phyloP scores from a whole-genome alignment of 1,139 yeast genomes.

The Wickerhamomyces sp. region DNA sequence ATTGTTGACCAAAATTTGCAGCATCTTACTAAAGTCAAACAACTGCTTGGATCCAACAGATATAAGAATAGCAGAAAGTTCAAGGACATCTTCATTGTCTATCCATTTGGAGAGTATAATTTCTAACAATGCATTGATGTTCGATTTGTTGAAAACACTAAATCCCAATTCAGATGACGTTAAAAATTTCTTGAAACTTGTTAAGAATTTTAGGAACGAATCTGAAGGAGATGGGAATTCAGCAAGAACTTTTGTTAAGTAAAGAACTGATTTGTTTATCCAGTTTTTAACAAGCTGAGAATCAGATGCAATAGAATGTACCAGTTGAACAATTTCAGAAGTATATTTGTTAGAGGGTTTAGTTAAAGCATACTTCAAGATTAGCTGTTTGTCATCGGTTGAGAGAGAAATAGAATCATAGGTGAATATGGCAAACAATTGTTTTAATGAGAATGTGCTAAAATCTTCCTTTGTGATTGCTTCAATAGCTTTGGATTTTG shows the following conservation, averaged over 20 bases:
- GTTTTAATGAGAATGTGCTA: constrained; percentile 10
- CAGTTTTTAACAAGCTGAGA: constrained; percentile 23
- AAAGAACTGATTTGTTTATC: constrained; percentile 46
- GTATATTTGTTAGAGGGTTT: constrained; percentile 26
- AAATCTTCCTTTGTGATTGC: constrained; percentile 16
- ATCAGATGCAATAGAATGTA: constrained; percentile 18
- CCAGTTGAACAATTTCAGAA: constrained; percentile 25
- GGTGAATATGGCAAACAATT: constrained; percentile 16
- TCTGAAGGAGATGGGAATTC: constrained; percentile 37
- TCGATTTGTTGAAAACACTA: constrained; percentile 40
- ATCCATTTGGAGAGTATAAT: constrained; percentile 55
- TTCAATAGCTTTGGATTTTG: constrained; percentile 13
- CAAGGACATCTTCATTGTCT: constrained; percentile 34
- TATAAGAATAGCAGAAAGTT: constrained; percentile 38
- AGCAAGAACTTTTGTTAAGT: constrained; percentile 60
- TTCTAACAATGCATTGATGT: constrained; percentile 66
- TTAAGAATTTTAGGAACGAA: constrained; percentile 32
- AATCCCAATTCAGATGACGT: constrained; percentile 28
- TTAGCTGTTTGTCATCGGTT: constrained; percentile 16
- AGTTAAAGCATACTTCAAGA: constrained; percentile 24
- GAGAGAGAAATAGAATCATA: constrained; percentile 9
- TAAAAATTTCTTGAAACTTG: constrained; percentile 28
- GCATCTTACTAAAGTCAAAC: constrained; percentile 46
- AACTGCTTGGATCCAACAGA: constrained; percentile 33
- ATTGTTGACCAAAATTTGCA: constrained; percentile 64